Conservation (phyloP, 768 basidiomycete genomes). For the Guyanaporus albipodus region DNA sequence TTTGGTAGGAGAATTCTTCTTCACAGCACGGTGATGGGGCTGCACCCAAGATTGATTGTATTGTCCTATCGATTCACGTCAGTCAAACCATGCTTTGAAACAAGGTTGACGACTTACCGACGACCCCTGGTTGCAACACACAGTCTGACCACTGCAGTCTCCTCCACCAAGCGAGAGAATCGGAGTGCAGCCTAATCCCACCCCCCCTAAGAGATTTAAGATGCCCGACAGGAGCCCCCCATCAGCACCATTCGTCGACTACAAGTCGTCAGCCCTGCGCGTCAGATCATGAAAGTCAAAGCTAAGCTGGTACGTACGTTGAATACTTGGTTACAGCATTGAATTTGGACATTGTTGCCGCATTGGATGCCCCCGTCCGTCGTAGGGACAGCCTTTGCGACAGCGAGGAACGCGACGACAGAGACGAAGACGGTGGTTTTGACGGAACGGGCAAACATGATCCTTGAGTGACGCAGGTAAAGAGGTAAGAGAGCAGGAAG, state of each 20-base stretch:
- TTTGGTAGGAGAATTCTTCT: background rate
- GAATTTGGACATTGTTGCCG: conserved; percentile 5
- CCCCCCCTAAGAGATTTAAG: background rate
- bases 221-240: background rate
- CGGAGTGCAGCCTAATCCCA: conserved; percentile 6
- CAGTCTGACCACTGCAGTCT: background rate
- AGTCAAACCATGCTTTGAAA: background rate
- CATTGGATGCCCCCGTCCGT: background rate
- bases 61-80: conserved; percentile 1
- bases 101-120: conserved; percentile 1
- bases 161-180: conserved; percentile 7
- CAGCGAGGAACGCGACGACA: conserved; percentile 4
- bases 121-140: conserved; percentile 1
- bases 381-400: conserved; percentile 1
- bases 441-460: conserved; percentile 13
- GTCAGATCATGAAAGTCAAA: background rate
- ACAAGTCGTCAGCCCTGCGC: background rate
- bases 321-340: conserved; percentile 5
- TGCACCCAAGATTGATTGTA: conserved; percentile 15
- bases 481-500: background rate
- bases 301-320: background rate
- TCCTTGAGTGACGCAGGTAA: background rate
- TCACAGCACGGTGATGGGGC: conserved; percentile 8
- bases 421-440: conserved; percentile 12
- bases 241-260: background rate